Evolutionary conservation across 805 yeast genomes (phyloP).

Genomic region (Suhomyces canberraensis): DNA sequence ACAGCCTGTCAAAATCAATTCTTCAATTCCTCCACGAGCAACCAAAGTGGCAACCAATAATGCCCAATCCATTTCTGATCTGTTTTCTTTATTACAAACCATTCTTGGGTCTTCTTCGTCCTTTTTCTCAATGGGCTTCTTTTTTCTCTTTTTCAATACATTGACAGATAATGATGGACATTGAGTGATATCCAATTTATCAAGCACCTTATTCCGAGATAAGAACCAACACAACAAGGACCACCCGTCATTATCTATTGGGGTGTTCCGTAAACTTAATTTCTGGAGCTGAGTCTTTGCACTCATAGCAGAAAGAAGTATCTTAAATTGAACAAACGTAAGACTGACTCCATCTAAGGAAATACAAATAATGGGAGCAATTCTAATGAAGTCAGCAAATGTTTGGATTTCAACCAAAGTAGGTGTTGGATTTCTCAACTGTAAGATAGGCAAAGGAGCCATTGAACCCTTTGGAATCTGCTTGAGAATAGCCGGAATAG

Average conservation of each 20-base stretch:
- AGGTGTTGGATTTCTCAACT: conserved; percentile 83
- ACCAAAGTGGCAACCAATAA: conserved; percentile 66
- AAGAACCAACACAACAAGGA: conserved; percentile 70
- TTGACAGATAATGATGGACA: conserved; percentile 49
- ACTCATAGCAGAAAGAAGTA: conserved; percentile 66
- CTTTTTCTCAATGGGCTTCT: conserved; percentile 12
- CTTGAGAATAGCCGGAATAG: conserved; percentile 84
- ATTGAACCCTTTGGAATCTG: conserved; percentile 76
- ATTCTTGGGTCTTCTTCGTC: conserved; percentile 36
- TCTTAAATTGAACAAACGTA: conserved; percentile 71
- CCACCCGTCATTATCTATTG: conserved; percentile 76
- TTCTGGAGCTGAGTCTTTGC: conserved; percentile 67
- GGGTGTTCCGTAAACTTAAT: conserved; percentile 74
- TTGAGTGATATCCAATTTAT: conserved; percentile 70
- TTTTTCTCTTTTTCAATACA: conserved; percentile 37
- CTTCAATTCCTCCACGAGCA: conserved; percentile 74
- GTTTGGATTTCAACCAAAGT: conserved; percentile 84
- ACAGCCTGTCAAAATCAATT: conserved; percentile 75
- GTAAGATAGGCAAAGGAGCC: conserved; percentile 69
- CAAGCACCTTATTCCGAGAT: conserved; percentile 55
- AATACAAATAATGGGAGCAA: conserved; percentile 76
- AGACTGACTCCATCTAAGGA: conserved; percentile 77
- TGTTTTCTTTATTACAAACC: conserved; percentile 48
- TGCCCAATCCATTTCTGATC: conserved; percentile 83
- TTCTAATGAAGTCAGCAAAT: conserved; percentile 81